Conservation (phyloP, 202 grass and related monocot species). For the Cymbopogon flexuosus region DNA sequence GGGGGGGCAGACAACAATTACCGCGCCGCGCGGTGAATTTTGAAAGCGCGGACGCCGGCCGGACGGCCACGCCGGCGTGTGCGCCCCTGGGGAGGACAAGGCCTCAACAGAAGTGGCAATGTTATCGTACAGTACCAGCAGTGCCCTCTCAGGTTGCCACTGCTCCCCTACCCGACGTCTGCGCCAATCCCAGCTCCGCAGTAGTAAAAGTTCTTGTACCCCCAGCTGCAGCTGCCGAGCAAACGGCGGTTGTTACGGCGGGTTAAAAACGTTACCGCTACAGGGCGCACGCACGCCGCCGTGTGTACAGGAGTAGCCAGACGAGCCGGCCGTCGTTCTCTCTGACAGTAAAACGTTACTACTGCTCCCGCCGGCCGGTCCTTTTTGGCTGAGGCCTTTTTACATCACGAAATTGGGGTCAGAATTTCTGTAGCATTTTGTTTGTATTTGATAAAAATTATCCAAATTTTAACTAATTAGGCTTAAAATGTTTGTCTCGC, state of each 20-base stretch:
- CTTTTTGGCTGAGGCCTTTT: too few relatives aligned
- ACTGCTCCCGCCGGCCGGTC: not conserved
- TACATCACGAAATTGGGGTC: too few relatives aligned
- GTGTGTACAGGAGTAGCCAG: not conserved
- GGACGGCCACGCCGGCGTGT: not conserved
- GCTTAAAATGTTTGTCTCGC: too few relatives aligned
- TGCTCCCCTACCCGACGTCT: not conserved
- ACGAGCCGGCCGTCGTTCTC: not conserved
- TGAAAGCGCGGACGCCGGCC: not conserved
- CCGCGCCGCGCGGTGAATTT: constrained; percentile 39
- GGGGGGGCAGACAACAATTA: not conserved
- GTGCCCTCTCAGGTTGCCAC: constrained; percentile 41
- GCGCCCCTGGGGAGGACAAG: constrained; percentile 28
- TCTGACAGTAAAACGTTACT: not conserved
- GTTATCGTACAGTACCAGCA: constrained; percentile 30
- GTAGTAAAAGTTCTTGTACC: constrained; percentile 31
- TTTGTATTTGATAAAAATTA: too few relatives aligned
- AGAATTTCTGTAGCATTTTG: too few relatives aligned
- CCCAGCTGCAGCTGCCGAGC: not conserved
- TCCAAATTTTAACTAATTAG: too few relatives aligned
- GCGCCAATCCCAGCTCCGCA: constrained; percentile 33
- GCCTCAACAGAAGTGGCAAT: constrained; percentile 47
- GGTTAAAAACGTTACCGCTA: not conserved
- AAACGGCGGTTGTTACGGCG: constrained; percentile 16
- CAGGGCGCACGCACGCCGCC: not conserved